A percentile compares a stretch with the other conserved stretches of the same genome.
Evolutionary conservation across 805 yeast species (phyloP).

Genomic region (Candida ipomoeae): DNA sequence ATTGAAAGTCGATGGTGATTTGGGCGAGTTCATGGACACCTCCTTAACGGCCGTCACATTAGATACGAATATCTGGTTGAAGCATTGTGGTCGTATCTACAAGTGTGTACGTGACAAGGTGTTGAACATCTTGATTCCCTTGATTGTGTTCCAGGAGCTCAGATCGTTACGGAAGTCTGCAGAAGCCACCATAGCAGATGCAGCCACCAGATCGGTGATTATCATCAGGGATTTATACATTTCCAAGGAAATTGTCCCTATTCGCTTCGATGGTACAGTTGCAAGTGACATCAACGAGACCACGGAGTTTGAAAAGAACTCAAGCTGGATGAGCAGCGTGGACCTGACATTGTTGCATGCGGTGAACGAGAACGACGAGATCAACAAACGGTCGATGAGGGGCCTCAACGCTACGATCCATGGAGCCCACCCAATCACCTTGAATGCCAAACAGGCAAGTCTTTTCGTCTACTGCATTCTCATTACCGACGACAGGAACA

Average conservation of each 20-base stretch:
- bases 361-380: slow-evolving; percentile 40
- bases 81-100: slow-evolving; percentile 72
- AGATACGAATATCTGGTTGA: slow-evolving; percentile 78
- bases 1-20: slow-evolving; percentile 39
- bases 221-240: slow-evolving; percentile 63
- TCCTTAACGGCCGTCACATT: slow-evolving; percentile 55
- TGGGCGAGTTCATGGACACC: slow-evolving; percentile 57
- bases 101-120: slow-evolving; percentile 61
- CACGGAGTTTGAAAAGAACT: slow-evolving; percentile 67
- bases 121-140: slow-evolving; percentile 60
- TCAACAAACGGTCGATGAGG: slow-evolving; percentile 37
- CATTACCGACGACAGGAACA: slow-evolving; percentile 70
- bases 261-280: slow-evolving; percentile 65
- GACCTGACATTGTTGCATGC: slow-evolving; percentile 64
- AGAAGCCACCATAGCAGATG: slow-evolving; percentile 71
- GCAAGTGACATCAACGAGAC: slow-evolving; percentile 70
- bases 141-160: slow-evolving; percentile 74
- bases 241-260: slow-evolving; percentile 52
- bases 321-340: slow-evolving; percentile 67
- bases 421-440: slow-evolving; percentile 16
- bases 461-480: slow-evolving; percentile 55
- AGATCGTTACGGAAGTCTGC: slow-evolving; percentile 65
- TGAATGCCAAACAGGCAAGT: slow-evolving; percentile 36
- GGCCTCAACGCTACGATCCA: slow-evolving; percentile 24
- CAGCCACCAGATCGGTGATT: slow-evolving; percentile 76